phyloP scores from a whole-genome alignment of 768 basidiomycete species.

The Suillus sp. region DNA sequence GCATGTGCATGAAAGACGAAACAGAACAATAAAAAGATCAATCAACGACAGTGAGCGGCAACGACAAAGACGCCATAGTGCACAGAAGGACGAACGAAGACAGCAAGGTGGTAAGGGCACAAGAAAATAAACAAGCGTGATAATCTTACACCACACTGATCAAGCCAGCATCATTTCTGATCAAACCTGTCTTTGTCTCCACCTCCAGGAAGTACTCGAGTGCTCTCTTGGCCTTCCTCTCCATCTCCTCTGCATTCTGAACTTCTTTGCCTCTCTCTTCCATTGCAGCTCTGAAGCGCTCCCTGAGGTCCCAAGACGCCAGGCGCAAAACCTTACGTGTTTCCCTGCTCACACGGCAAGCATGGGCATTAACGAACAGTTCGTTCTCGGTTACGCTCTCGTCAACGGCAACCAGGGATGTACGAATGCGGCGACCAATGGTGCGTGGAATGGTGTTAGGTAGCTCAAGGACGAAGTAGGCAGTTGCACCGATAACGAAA shows the following conservation, averaged over 20 bases:
- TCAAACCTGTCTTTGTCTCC: conserved; percentile 45
- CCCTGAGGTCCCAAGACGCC: conserved; percentile 87
- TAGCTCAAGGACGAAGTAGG: conserved; percentile 85
- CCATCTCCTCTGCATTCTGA: conserved; percentile 70
- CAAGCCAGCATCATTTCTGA: conserved; percentile 34
- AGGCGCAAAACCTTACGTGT: conserved; percentile 91
- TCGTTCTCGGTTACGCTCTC: conserved; percentile 52
- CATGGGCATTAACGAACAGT: conserved; percentile 67
- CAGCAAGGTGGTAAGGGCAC: background rate
- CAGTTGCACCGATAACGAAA: conserved; percentile 67
- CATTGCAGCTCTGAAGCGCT: conserved; percentile 77
- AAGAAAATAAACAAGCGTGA: conserved; percentile 7
- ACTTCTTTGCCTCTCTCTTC: conserved; percentile 83
- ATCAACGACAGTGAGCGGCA: conserved; percentile 9
- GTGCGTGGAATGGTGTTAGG: conserved; percentile 88
- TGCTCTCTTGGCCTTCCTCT: conserved; percentile 69
- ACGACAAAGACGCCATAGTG: background rate
- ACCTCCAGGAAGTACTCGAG: conserved; percentile 67
- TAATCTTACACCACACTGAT: conserved; percentile 15
- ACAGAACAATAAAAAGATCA: background rate
- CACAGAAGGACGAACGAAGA: background rate
- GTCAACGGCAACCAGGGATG: conserved; percentile 54
- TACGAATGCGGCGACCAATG: conserved; percentile 80
- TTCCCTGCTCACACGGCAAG: conserved; percentile 74
- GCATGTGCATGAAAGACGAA: conserved; percentile 11